These are phyloP conservation scores for Microbotryum saponariae DNA, from an alignment of 1,284 basidiomycete genomes.

Conservation along the genomic window DNA sequence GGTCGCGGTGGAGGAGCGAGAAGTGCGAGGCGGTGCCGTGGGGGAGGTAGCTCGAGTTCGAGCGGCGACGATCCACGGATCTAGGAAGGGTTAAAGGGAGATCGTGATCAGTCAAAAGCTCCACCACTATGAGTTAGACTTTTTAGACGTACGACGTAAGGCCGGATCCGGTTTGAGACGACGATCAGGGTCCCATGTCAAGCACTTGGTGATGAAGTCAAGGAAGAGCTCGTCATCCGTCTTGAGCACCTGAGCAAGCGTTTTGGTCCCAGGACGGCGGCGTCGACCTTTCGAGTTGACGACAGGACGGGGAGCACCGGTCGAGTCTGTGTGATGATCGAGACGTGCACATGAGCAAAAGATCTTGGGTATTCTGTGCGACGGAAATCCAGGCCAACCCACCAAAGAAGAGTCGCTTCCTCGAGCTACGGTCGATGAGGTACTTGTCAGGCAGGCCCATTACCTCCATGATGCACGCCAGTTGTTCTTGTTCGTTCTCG, in stretches of 20 bases:
- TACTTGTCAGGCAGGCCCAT: slow-evolving; percentile 92
- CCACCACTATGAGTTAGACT: neutral
- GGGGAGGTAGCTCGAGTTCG: slow-evolving; percentile 9
- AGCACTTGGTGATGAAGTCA: slow-evolving; percentile 81
- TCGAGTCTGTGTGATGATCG: slow-evolving; percentile 59
- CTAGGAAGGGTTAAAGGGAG: neutral
- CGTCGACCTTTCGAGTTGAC: slow-evolving; percentile 94
- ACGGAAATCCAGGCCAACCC: neutral
- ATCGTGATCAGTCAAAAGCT: too few species aligned
- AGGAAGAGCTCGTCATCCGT: slow-evolving; percentile 82
- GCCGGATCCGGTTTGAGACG: slow-evolving; percentile 90
- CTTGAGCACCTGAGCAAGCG: slow-evolving; percentile 76
- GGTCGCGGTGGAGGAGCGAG: slow-evolving; percentile 3
- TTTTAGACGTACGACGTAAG: slow-evolving; percentile 37
- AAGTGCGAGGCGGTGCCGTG: slow-evolving; percentile 5
- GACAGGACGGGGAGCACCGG: slow-evolving; percentile 81
- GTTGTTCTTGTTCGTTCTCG: slow-evolving; percentile 98
- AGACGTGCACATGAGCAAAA: neutral
- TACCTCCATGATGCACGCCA: slow-evolving; percentile 99
- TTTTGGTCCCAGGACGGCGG: slow-evolving; percentile 81
- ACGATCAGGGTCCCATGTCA: slow-evolving; percentile 95
- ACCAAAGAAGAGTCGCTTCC: slow-evolving; percentile 89
- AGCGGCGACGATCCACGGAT: slow-evolving; percentile 12
- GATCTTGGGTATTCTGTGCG: neutral
- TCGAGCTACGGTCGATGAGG: slow-evolving; percentile 84